Evolutionary conservation across 495 filamentous ascomycete species (phyloP).

Genomic region (Lasiosphaeria hispida): DNA sequence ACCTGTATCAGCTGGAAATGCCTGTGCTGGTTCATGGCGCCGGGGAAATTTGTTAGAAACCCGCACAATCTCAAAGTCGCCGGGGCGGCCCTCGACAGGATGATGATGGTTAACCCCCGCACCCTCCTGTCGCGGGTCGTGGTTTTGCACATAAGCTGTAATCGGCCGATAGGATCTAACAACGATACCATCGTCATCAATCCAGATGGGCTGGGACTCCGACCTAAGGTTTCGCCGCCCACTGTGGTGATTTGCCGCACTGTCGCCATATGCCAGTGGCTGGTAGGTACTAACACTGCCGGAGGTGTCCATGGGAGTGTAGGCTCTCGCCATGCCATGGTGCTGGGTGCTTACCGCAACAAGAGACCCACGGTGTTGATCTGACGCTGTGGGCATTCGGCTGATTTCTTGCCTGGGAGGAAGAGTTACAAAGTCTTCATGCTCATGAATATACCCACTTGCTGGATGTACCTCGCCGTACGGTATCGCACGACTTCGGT

Average conservation of each 20-base stretch:
- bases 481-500: neutral
- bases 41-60: constrained; percentile 33
- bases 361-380: neutral
- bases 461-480: neutral
- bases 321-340: neutral
- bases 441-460: neutral
- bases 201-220: constrained; percentile 21
- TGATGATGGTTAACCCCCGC: constrained; percentile 3
- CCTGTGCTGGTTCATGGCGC: constrained; percentile 16
- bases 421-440: constrained; percentile 28
- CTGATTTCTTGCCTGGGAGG: constrained; percentile 19
- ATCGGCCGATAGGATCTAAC: constrained; percentile 30
- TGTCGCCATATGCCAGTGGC: constrained; percentile 13
- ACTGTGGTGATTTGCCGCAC: neutral
- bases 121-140: constrained; percentile 3
- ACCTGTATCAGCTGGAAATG: neutral
- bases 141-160: constrained; percentile 5
- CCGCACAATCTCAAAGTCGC: constrained; percentile 28
- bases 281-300: neutral
- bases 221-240: constrained; percentile 15
- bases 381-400: constrained; percentile 2
- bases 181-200: constrained; percentile 18
- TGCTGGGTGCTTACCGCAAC: constrained; percentile 10
- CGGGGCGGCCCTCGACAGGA: constrained; percentile 9
- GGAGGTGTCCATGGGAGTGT: neutral